Evolutionary conservation across 2,329 filamentous ascomycete species (phyloP).

Genomic region (Neopestalotiopsis sp.): DNA sequence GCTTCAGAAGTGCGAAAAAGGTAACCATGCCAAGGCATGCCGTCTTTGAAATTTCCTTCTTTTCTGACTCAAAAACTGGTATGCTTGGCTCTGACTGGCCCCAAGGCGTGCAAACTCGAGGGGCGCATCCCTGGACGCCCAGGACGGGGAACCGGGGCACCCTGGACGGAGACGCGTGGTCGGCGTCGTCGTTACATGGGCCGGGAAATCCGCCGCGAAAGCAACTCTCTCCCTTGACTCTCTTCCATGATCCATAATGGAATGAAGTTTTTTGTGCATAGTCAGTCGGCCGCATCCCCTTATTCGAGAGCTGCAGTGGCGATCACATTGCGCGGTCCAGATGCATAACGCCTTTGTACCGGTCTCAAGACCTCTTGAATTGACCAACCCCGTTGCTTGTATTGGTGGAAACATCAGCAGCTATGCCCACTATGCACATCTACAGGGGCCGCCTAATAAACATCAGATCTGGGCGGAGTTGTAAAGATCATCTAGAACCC

Average conservation of each 20-base stretch:
- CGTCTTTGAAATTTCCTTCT: not conserved
- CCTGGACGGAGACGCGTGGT: slow-evolving; percentile 2
- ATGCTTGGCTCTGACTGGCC: not conserved
- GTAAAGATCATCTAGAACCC: not conserved
- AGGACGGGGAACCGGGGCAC: not conserved
- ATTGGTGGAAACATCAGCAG: slow-evolving; percentile 13
- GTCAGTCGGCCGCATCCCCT: not conserved
- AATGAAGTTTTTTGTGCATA: not conserved
- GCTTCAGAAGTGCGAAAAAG: not conserved
- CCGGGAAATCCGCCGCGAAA: not conserved
- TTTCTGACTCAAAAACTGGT: not conserved
- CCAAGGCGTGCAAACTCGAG: not conserved
- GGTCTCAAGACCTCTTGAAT: not conserved
- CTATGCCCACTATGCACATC: slow-evolving; percentile 2
- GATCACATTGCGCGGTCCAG: not conserved
- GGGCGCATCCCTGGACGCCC: not conserved
- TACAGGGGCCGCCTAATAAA: slow-evolving; percentile 12
- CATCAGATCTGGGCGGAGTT: slow-evolving; percentile 1
- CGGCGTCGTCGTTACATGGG: slow-evolving; percentile 1
- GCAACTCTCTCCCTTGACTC: not conserved
- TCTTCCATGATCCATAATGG: not conserved
- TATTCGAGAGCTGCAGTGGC: not conserved
- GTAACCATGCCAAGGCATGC: not conserved
- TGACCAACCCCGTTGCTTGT: not conserved
- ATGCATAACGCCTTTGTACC: not conserved